Base-by-base conservation (phyloP, 2,329 filamentous ascomycete species). In the Didymella arachidicola region DNA sequence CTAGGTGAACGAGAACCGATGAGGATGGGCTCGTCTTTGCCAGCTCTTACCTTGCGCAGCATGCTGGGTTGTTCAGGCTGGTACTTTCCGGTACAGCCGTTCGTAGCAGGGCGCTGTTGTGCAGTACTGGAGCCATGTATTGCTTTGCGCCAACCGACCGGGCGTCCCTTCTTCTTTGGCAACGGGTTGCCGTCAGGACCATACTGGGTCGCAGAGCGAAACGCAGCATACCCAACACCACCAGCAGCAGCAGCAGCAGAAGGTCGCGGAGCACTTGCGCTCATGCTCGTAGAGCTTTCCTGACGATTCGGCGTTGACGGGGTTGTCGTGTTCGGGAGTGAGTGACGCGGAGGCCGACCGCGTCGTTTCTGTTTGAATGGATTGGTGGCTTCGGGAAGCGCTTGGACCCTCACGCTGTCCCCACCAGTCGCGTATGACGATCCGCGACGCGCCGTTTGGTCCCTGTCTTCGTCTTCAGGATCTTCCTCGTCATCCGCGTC, bases 141-240 rank as follows among this genome's bases (percentile, higher is more conserved):
- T 12, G 69, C 69, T 64, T 83, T 83, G 42, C 80, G 77, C 81
- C 81, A 83, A 16, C 81, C 81, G 18, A 82, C 75, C 4, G 81
- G 81, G 19, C 81, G 77, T 26, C 81, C 81, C 69, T 75, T 80
- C 71, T 79, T 83, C 61, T 76, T 75, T 7, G 74, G 75, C n/a
- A 77, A 51, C 7, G 74, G 75, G 29, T 72, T 67, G 5, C 76
- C 77, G 49, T 79, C 72, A 36, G 70, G 65, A 12, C 66, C 71
- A 45, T 65, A 65, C 51, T 68, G 52, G 0, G 70, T 71, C 7
- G 56, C 62, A 36, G 66, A 59, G 16, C 75, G 73, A 62, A 83
- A 82, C 7, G 79, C 78, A 16, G 77, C 64, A 60, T 83, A 82
- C 4, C 80, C 80, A 27, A 73, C 64, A 18, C 67, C 57, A 34